phyloP scores from a whole-genome alignment of 2,329 filamentous ascomycete genomes.

The Alternaria tenuissima region DNA sequence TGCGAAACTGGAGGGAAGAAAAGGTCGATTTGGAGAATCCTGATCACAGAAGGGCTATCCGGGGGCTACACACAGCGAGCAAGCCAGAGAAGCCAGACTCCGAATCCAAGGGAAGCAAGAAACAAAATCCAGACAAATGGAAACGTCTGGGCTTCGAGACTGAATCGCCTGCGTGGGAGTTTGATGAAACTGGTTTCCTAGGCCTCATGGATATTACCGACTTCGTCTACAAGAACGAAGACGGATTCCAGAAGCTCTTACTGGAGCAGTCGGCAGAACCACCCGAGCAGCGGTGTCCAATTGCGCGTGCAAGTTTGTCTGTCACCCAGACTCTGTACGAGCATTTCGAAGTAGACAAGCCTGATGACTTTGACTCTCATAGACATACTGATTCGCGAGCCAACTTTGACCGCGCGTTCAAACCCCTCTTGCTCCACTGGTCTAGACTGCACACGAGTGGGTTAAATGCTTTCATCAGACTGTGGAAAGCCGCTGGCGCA shows the following conservation, averaged over 20 bases:
- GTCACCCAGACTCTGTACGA: conserved; percentile 91
- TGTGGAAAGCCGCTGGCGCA: conserved; percentile 92
- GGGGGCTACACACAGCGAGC: conserved; percentile 84
- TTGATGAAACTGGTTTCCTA: conserved; percentile 84
- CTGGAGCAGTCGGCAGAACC: conserved; percentile 85
- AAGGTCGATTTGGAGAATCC: conserved; percentile 83
- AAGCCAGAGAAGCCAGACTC: conserved; percentile 66
- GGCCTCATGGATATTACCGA: conserved; percentile 98
- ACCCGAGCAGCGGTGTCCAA: conserved; percentile 77
- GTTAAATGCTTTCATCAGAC: conserved; percentile 83
- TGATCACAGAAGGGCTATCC: conserved; percentile 87
- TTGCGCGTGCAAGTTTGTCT: conserved; percentile 85
- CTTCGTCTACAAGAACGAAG: conserved; percentile 90
- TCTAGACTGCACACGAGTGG: conserved; percentile 86
- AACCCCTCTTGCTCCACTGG: conserved; percentile 90
- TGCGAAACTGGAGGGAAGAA: conserved; percentile 88
- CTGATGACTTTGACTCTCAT: conserved; percentile 79
- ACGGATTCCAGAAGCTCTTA: conserved; percentile 88
- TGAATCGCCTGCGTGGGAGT: conserved; percentile 86
- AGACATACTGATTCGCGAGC: conserved; percentile 78
- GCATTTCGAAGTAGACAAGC: conserved; percentile 91
- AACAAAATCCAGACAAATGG: conserved; percentile 92
- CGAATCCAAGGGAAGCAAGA: conserved; percentile 64
- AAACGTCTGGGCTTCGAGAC: conserved; percentile 88
- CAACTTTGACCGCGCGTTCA: conserved; percentile 86